Percentiles rank a stretch among this genome's conserved stretches.
Conservation (phyloP, 179 eudicot genomes). For the Patellifolia procumbens region DNA sequence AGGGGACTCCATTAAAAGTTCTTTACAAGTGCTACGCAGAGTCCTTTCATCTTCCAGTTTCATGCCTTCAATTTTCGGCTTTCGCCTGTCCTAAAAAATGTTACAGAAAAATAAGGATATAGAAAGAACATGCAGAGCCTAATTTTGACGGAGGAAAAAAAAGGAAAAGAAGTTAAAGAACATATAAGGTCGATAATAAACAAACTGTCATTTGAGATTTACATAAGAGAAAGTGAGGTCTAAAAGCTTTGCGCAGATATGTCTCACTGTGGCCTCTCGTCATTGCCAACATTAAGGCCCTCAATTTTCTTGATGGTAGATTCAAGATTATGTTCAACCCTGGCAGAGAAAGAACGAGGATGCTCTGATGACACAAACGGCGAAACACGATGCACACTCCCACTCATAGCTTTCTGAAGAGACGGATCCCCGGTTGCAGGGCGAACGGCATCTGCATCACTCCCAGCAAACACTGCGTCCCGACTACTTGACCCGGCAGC, state of each 20-base stretch:
- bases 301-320: conserved; percentile 75
- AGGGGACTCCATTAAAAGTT: conserved; percentile 28
- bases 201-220: conserved; percentile 32
- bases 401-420: conserved; percentile 44
- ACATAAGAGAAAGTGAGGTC: conserved; percentile 29
- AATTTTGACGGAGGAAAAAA: background rate
- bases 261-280: conserved; percentile 44
- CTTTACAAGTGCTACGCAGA: conserved; percentile 29
- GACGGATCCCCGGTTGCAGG: conserved; percentile 41
- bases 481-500: conserved; percentile 80
- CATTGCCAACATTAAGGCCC: conserved; percentile 56
- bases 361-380: conserved; percentile 66
- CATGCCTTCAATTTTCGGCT: conserved; percentile 26
- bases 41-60: conserved; percentile 27
- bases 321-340: conserved; percentile 50
- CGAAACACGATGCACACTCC: conserved; percentile 55
- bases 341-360: conserved; percentile 51
- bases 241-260: background rate
- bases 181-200: conserved; percentile 20
- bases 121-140: background rate
- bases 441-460: conserved; percentile 59
- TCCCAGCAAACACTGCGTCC: conserved; percentile 61
- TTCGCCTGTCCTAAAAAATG: conserved; percentile 23
- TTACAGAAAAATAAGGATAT: background rate
- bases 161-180: too few relatives aligned